These are phyloP conservation scores for Pholiota adiposa DNA, from an alignment of 1,284 basidiomycete genomes.

Conservation along the genomic window DNA sequence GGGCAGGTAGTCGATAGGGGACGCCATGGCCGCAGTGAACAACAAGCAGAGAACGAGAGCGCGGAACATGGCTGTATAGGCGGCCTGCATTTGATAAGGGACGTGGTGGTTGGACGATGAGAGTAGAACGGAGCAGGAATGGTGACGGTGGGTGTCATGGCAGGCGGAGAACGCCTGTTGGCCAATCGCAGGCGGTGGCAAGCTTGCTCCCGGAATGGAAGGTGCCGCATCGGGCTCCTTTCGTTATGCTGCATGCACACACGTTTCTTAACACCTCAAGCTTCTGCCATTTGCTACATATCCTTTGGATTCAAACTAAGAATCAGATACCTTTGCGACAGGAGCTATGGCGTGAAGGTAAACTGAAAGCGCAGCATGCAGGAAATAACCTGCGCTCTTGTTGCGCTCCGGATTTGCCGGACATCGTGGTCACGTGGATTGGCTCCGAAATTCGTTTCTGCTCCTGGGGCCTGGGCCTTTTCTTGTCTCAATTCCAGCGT, in stretches of 20 bases:
- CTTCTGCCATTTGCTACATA: too few species aligned
- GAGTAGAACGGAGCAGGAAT: conserved; percentile 8
- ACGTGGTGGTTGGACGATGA: conserved; percentile 14
- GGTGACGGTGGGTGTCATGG: conserved; percentile 10
- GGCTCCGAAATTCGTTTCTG: too few species aligned
- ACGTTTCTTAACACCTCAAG: too few species aligned
- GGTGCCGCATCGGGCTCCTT: conserved; percentile 6
- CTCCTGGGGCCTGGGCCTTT: too few species aligned
- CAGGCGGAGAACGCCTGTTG: conserved; percentile 18
- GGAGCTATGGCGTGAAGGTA: too few species aligned
- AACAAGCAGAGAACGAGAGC: conserved; percentile 23
- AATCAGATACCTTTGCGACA: too few species aligned
- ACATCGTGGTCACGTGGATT: too few species aligned
- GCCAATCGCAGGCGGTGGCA: background rate
- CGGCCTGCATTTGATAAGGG: background rate
- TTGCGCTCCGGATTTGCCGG: too few species aligned
- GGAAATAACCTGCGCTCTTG: too few species aligned
- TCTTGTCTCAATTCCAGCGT: too few species aligned
- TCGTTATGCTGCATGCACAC: background rate
- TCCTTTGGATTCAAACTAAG: too few species aligned
- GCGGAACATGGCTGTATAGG: conserved; percentile 18
- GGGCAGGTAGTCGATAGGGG: conserved; percentile 15
- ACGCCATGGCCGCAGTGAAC: conserved; percentile 19
- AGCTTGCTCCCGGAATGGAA: background rate
- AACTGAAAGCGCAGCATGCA: too few species aligned